Percentiles rank a stretch among this genome's conserved stretches.
These are phyloP conservation scores for Fusarium sp. DNA, from an alignment of 2,329 filamentous ascomycete species.

Conservation along the genomic window DNA sequence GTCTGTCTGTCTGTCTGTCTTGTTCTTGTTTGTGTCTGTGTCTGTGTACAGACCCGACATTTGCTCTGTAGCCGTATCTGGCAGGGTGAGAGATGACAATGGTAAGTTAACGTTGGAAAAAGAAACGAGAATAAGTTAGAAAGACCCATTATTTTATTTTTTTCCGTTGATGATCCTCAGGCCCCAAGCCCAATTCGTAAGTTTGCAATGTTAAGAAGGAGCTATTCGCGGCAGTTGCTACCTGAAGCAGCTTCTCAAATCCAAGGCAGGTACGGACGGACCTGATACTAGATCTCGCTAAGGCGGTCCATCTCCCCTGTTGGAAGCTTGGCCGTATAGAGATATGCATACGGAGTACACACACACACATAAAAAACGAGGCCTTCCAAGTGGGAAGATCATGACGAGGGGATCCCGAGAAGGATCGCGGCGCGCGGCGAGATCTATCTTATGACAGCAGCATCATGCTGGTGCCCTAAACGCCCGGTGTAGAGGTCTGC, in stretches of 20 bases:
- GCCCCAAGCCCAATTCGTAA: conserved; percentile 30
- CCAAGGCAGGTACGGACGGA: conserved; percentile 2
- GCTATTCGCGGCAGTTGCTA: conserved; percentile 23
- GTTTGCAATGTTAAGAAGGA: conserved; percentile 22
- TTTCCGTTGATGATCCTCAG: conserved; percentile 28
- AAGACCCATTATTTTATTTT: conserved; percentile 19
- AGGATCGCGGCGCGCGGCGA: conserved; percentile 29
- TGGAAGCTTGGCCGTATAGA: conserved; percentile 12
- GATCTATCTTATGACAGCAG: conserved; percentile 41
- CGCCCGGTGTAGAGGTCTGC: conserved; percentile 24
- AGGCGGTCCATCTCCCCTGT: conserved; percentile 20
- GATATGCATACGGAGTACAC: not conserved
- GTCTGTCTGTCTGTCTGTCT: conserved; percentile 27
- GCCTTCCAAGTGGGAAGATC: conserved; percentile 38
- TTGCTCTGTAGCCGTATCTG: not conserved
- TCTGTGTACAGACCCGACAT: not conserved
- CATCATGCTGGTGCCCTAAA: conserved; percentile 37
- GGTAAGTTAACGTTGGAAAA: conserved; percentile 19
- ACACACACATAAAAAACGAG: conserved; percentile 31
- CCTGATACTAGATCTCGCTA: conserved; percentile 16
- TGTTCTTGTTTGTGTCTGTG: conserved; percentile 9
- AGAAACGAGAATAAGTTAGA: conserved; percentile 11
- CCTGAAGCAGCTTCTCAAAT: conserved; percentile 18
- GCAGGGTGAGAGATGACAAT: conserved; percentile 11
- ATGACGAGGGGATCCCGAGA: conserved; percentile 18